Evolutionary conservation across 2,329 filamentous ascomycete species (phyloP), one percentile per base, ranked within the genome.

Genomic region (Cordyceps tenuipes): DNA sequence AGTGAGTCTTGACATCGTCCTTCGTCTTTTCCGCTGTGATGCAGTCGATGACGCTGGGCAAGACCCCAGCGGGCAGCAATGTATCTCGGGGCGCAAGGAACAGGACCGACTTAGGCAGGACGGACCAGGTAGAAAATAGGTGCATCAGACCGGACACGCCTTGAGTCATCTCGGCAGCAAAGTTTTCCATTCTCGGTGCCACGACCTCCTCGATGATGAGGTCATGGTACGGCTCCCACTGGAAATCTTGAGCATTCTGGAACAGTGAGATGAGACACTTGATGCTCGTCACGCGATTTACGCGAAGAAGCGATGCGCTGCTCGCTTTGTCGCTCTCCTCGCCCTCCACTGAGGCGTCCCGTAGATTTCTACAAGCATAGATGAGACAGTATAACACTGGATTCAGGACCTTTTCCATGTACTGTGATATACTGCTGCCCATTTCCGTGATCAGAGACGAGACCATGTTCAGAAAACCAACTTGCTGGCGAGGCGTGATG

Each of bases 391-490:
- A 93, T 1, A 97, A 75, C 0, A 95, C 80, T 0, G 91, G 84
- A 66, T 93, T 86, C 63, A 93, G 78, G 5, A 97, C 79, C 13
- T 81, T 82, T 17, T 82, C 76, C 53, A 87, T 81, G 66, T 89
- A 93, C 0, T 85, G 82, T 2, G 79, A 73, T 58, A 95, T 84
- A 58, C 86, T 87, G 5, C 82, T 84, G 57, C 92, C 91, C 41
- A 97, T 82, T 57, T 94, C 91, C 61, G 88, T 88, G 62, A 97
- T 85, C 70, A 97, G 84, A 12, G 93, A 86, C 62, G 91, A 87
- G 54, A 94, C 80, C 90, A 97, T 94, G 69, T 95, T 96, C 56
- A 96, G 76, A 69, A 97, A 85, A 77, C 95, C 94, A 61, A 94
- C 82, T 72, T 97, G 93, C 72, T 92, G 94, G 67, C 92, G 84